phyloP scores from a whole-genome alignment of 2,329 filamentous ascomycete genomes.

The Ceratocystis cacaofunesta region DNA sequence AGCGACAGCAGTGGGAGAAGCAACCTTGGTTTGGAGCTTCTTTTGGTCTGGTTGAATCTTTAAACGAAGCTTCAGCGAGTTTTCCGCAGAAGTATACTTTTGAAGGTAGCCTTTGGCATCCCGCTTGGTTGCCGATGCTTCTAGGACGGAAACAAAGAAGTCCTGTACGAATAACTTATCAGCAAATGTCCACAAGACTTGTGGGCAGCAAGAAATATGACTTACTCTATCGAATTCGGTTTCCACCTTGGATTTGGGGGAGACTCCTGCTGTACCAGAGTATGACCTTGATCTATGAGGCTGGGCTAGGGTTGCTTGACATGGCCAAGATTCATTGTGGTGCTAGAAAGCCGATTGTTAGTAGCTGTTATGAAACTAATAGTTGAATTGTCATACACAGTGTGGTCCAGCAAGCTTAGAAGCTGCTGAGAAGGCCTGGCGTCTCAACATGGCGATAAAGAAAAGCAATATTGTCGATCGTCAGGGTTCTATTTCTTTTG shows the following conservation, averaged over 20 bases:
- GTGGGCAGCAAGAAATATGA: neutral
- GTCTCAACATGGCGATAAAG: neutral
- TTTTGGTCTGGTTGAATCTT: conserved; percentile 2
- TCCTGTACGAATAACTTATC: conserved; percentile 38
- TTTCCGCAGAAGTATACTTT: conserved; percentile 44
- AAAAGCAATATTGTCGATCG: neutral
- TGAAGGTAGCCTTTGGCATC: conserved; percentile 86
- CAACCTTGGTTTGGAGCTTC: conserved; percentile 17
- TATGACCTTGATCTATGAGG: neutral
- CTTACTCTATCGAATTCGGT: conserved; percentile 16
- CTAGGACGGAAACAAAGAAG: conserved; percentile 72
- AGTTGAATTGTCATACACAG: neutral
- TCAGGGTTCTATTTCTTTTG: neutral
- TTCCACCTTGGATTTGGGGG: conserved; percentile 14
- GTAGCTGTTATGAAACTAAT: neutral
- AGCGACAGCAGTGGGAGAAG: neutral
- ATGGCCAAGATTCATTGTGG: neutral
- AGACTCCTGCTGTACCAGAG: conserved; percentile 17
- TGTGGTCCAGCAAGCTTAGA: neutral
- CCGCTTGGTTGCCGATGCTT: conserved; percentile 78
- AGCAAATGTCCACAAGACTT: neutral
- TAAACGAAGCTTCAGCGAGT: conserved; percentile 6
- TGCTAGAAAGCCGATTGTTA: neutral
- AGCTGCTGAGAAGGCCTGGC: neutral
- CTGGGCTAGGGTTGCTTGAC: neutral